Conservation (phyloP, 2,329 filamentous ascomycete species). For the Dichotomopilus funicola region DNA sequence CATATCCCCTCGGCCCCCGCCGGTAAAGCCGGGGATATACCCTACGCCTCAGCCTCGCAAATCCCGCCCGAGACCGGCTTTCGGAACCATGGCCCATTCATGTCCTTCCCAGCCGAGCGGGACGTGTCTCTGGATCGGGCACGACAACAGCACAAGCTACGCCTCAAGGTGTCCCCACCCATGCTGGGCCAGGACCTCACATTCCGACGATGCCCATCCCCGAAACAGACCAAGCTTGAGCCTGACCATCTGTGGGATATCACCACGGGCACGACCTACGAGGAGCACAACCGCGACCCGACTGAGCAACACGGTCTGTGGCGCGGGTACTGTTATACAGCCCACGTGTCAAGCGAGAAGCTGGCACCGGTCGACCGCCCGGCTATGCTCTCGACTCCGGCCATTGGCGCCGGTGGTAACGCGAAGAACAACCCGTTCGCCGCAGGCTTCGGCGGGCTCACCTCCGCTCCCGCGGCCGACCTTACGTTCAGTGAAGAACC, state of each 20-base stretch:
- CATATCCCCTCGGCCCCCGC: constrained; percentile 28
- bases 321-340: constrained; percentile 61
- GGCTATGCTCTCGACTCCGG: constrained; percentile 46
- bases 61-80: constrained; percentile 38
- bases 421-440: constrained; percentile 18
- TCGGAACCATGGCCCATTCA: constrained; percentile 26
- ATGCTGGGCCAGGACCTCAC: constrained; percentile 79
- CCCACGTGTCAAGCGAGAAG: constrained; percentile 28
- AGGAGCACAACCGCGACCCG: constrained; percentile 47
- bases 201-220: constrained; percentile 77
- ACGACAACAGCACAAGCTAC: constrained; percentile 42
- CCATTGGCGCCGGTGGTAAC: constrained; percentile 31
- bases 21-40: constrained; percentile 25
- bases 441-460: constrained; percentile 40
- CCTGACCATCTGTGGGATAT: constrained; percentile 59
- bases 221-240: constrained; percentile 77
- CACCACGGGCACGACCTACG: constrained; percentile 36
- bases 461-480: constrained; percentile 29
- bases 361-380: constrained; percentile 41
- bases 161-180: constrained; percentile 55
- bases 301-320: constrained; percentile 63
- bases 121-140: constrained; percentile 41
- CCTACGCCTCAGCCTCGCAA: constrained; percentile 27
- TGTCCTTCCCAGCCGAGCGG: constrained; percentile 37
- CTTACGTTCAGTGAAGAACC: constrained; percentile 37